Percentiles rank a stretch among this genome's conserved stretches.
phyloP scores from a whole-genome alignment of 2,329 filamentous ascomycete genomes.

The Phaeosphaeria sp. region DNA sequence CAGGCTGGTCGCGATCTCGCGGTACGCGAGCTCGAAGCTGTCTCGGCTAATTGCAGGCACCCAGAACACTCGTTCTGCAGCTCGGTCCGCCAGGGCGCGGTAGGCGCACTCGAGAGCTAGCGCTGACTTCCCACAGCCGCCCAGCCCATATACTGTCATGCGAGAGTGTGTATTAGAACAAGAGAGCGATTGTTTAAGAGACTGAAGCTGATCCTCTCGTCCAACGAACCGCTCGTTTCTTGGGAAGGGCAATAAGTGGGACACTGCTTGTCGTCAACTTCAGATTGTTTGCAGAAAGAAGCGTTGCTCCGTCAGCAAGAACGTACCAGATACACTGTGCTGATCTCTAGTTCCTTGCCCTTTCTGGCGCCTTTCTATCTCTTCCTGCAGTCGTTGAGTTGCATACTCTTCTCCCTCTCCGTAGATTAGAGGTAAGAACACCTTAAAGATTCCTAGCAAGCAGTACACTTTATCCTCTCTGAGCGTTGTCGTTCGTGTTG shows the following conservation, averaged over 20 bases:
- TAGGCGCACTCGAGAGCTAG: neutral
- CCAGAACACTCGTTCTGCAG: neutral
- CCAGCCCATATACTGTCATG: neutral
- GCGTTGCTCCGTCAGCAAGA: neutral
- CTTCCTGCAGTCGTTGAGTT: neutral
- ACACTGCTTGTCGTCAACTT: neutral
- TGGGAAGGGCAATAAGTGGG: neutral
- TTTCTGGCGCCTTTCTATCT: neutral
- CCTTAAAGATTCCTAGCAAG: no score
- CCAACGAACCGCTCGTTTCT: neutral
- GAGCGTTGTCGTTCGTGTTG: no score
- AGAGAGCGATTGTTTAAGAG: neutral
- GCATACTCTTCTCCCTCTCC: neutral
- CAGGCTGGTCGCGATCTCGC: neutral
- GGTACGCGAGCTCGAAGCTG: neutral
- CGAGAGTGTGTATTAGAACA: neutral
- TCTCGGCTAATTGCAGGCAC: neutral
- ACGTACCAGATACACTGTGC: neutral
- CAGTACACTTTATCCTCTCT: no score
- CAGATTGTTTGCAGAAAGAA: neutral
- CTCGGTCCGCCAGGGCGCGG: no score
- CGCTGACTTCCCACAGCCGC: neutral
- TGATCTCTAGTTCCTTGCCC: neutral
- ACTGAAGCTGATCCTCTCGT: neutral
- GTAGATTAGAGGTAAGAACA: no score